These are phyloP conservation scores for Poa annua DNA, from an alignment of 176 grass and related monocot genomes.

Conservation along the genomic window DNA sequence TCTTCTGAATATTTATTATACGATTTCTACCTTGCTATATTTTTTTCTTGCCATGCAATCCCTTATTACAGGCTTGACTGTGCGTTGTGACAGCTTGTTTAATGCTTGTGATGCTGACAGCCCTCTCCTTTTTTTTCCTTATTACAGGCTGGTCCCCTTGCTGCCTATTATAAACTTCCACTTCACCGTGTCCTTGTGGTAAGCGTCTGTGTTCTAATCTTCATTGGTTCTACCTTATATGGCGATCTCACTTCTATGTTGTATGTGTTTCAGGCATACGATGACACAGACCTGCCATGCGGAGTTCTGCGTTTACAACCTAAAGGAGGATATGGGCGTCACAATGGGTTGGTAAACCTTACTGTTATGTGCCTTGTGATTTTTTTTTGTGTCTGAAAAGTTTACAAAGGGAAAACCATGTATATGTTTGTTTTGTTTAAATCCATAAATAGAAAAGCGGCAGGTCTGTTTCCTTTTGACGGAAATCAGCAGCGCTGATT, in stretches of 20 bases:
- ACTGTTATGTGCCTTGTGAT: conserved; percentile 9
- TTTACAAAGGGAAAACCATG: not conserved
- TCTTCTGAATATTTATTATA: not conserved
- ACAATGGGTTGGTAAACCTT: conserved; percentile 72
- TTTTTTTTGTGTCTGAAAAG: not conserved
- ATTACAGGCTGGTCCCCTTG: conserved; percentile 78
- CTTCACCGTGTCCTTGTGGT: conserved; percentile 87
- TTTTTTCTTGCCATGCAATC: not conserved
- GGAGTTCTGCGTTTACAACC: conserved; percentile 89
- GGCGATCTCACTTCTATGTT: conserved; percentile 26
- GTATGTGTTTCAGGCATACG: conserved; percentile 65
- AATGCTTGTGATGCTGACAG: not conserved
- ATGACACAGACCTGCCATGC: conserved; percentile 88
- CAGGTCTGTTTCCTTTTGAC: not conserved
- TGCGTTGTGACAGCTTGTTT: not conserved
- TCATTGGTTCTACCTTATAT: not conserved
- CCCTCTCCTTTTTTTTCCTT: conserved; percentile 11
- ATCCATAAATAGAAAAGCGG: not conserved
- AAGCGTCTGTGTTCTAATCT: conserved; percentile 36
- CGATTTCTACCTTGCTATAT: not conserved
- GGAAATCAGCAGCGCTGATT: too few relatives aligned
- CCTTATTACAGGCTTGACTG: not conserved
- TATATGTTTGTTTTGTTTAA: not conserved
- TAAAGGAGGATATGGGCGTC: conserved; percentile 81
- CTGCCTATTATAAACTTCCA: conserved; percentile 94